phyloP scores from a whole-genome alignment of 805 yeast genomes.

The Isabelozyma pseudorhagii region DNA sequence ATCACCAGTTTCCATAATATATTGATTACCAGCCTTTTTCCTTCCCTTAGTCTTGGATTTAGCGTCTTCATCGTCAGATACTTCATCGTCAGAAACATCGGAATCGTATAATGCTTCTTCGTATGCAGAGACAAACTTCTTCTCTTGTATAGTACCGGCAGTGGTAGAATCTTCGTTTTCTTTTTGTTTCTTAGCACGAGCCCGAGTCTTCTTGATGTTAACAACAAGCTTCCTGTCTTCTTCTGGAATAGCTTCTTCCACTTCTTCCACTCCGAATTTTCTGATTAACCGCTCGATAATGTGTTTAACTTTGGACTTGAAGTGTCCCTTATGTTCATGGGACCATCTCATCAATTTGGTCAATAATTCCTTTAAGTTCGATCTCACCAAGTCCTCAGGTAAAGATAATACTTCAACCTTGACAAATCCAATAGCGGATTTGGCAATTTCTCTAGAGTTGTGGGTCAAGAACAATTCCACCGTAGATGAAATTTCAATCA shows the following conservation, averaged over 20 bases:
- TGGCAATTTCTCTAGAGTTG: slow-evolving; percentile 88
- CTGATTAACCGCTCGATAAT: slow-evolving; percentile 88
- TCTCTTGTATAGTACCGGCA: slow-evolving; percentile 27
- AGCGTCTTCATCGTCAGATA: slow-evolving; percentile 46
- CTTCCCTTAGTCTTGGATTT: slow-evolving; percentile 23
- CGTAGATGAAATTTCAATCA: slow-evolving; percentile 77
- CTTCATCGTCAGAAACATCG: slow-evolving; percentile 57
- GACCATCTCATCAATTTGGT: slow-evolving; percentile 85
- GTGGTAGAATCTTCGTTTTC: slow-evolving; percentile 32
- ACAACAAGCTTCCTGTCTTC: slow-evolving; percentile 79
- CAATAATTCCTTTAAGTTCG: slow-evolving; percentile 63
- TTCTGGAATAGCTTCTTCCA: slow-evolving; percentile 84
- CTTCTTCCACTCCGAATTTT: slow-evolving; percentile 83
- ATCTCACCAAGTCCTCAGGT: slow-evolving; percentile 71
- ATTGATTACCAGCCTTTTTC: slow-evolving; percentile 48
- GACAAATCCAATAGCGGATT: slow-evolving; percentile 90
- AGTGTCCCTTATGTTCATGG: slow-evolving; percentile 93
- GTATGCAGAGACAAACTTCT: slow-evolving; percentile 76
- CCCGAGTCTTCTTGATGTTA: slow-evolving; percentile 82
- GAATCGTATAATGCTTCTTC: slow-evolving; percentile 88
- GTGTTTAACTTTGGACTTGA: slow-evolving; percentile 89
- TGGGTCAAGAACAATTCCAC: slow-evolving; percentile 89
- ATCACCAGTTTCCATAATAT: slow-evolving; percentile 72
- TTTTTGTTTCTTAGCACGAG: slow-evolving; percentile 76
- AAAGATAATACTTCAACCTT: slow-evolving; percentile 83